phyloP scores from a whole-genome alignment of 768 basidiomycete genomes.

The Lactifluus hygrophoroides region DNA sequence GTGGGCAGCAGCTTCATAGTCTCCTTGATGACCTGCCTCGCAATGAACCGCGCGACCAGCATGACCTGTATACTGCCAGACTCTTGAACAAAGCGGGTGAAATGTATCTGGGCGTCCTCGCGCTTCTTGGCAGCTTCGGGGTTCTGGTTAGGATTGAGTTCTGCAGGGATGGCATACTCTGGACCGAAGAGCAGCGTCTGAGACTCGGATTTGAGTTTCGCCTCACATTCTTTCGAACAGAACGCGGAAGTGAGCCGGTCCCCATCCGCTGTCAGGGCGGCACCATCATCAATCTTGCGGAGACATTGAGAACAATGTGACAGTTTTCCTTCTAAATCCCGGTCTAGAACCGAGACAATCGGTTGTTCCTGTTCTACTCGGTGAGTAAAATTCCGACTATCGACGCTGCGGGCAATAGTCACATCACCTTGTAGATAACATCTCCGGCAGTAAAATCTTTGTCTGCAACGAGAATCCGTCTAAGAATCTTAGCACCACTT shows the following conservation, averaged over 20 bases:
- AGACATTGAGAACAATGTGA: conserved; percentile 71
- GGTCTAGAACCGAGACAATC: conserved; percentile 60
- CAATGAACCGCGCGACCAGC: conserved; percentile 64
- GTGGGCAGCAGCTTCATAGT: conserved; percentile 43
- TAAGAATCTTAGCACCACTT: conserved; percentile 32
- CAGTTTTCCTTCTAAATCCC: conserved; percentile 58
- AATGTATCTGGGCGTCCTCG: conserved; percentile 49
- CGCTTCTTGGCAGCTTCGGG: conserved; percentile 37
- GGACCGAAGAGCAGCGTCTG: conserved; percentile 65
- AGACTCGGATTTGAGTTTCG: conserved; percentile 46
- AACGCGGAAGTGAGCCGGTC: conserved; percentile 54
- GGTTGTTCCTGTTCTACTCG: conserved; percentile 54
- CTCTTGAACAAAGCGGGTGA: conserved; percentile 46
- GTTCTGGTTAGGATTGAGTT: conserved; percentile 28
- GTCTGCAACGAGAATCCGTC: conserved; percentile 42
- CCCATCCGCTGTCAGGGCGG: conserved; percentile 36
- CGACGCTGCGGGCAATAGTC: background rate
- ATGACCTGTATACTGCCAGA: conserved; percentile 39
- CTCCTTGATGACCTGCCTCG: conserved; percentile 59
- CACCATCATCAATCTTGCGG: conserved; percentile 41
- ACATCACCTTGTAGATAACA: conserved; percentile 61
- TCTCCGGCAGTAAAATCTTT: conserved; percentile 67
- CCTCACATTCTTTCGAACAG: conserved; percentile 64
- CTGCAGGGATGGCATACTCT: conserved; percentile 49
- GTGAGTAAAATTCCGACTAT: background rate